phyloP scores from a whole-genome alignment of 139 green algal genomes.

The Tetradesmus lagerheimii region DNA sequence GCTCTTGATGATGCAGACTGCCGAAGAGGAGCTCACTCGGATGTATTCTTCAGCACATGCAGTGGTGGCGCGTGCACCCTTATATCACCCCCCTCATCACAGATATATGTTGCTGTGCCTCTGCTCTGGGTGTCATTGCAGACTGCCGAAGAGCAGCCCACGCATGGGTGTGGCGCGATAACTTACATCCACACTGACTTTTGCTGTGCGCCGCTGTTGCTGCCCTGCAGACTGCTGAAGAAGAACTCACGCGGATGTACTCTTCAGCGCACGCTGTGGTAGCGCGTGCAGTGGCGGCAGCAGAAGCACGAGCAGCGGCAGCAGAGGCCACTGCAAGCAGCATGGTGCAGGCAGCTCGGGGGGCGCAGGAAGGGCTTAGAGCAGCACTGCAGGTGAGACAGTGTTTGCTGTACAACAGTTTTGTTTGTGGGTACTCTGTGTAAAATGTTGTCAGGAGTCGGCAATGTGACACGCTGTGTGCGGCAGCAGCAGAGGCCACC shows the following conservation, averaged over 20 bases:
- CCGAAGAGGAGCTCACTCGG: background rate
- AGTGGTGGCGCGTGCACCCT: slow-evolving; percentile 12
- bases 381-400: slow-evolving; percentile 16
- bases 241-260: background rate
- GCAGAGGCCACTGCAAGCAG: slow-evolving; percentile 13
- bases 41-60: slow-evolving; percentile 22
- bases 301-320: slow-evolving; percentile 32
- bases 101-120: no score
- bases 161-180: no score
- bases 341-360: background rate
- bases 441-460: no score
- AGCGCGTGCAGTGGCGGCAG: slow-evolving; percentile 29
- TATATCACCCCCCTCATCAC: no score
- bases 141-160: no score
- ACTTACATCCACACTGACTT: no score
- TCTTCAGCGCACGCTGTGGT: no score
- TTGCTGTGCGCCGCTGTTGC: no score
- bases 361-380: background rate
- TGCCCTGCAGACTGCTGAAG: background rate
- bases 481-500: slow-evolving; percentile 27
- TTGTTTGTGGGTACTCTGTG: no score
- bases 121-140: no score
- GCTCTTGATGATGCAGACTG: background rate
- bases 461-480: no score
- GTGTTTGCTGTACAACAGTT: no score